Conservation (phyloP, 192 early-diverging fungal species). For the Thamnidium elegans region DNA sequence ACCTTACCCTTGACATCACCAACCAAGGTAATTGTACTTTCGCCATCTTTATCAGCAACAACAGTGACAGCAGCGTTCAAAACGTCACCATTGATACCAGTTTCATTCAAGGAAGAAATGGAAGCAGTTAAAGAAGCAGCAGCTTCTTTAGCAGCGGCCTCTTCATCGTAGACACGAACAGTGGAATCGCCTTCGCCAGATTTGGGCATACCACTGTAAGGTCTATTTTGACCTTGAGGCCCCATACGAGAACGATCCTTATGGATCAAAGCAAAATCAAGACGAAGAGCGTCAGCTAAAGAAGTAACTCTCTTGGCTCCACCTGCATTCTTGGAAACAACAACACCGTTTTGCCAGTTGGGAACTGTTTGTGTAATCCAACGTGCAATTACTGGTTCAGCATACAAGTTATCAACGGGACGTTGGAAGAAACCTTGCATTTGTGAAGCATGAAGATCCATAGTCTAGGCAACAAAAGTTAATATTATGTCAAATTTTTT, state of each 20-base stretch:
- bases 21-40: slow-evolving; percentile 64
- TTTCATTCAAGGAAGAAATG: slow-evolving; percentile 30
- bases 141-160: neutral
- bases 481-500: neutral
- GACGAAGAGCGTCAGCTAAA: slow-evolving; percentile 87
- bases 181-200: slow-evolving; percentile 2
- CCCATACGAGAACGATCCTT: slow-evolving; percentile 62
- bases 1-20: slow-evolving; percentile 88
- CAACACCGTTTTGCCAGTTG: slow-evolving; percentile 82
- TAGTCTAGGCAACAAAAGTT: slow-evolving; percentile 49
- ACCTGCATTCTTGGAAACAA: slow-evolving; percentile 96
- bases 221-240: slow-evolving; percentile 31
- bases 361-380: slow-evolving; percentile 90
- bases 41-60: slow-evolving; percentile 34
- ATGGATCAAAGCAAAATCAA: slow-evolving; percentile 97
- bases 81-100: slow-evolving; percentile 22
- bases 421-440: slow-evolving; percentile 85
- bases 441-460: slow-evolving; percentile 96
- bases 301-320: slow-evolving; percentile 92
- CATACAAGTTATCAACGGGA: slow-evolving; percentile 96
- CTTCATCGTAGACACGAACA: slow-evolving; percentile 14
- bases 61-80: slow-evolving; percentile 37
- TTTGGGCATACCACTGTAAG: slow-evolving; percentile 33
- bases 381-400: slow-evolving; percentile 84
- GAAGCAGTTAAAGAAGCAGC: slow-evolving; percentile 16